phyloP scores from a whole-genome alignment of 352 stramenopile species.

The Paralagenidium karlingii region DNA sequence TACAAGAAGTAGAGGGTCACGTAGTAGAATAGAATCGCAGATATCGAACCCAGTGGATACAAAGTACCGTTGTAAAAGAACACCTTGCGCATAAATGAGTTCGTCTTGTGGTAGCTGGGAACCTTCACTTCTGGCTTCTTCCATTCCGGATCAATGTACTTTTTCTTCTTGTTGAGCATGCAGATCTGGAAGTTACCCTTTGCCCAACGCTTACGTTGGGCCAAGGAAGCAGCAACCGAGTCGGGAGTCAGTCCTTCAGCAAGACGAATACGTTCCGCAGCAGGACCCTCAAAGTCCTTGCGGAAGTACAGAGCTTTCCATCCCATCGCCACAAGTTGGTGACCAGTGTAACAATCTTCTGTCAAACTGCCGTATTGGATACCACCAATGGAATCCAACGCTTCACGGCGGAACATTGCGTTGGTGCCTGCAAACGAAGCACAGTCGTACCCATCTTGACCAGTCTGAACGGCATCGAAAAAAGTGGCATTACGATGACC shows the following conservation, averaged over 20 bases:
- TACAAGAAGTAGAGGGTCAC: slow-evolving; percentile 81
- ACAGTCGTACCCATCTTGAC: slow-evolving; percentile 31
- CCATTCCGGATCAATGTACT: slow-evolving; percentile 26
- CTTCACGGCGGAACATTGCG: slow-evolving; percentile 34
- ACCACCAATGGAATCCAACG: slow-evolving; percentile 28
- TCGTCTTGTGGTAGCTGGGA: slow-evolving; percentile 36
- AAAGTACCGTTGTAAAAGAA: slow-evolving; percentile 77
- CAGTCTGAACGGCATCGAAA: slow-evolving; percentile 28
- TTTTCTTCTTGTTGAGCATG: slow-evolving; percentile 33
- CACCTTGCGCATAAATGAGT: slow-evolving; percentile 61
- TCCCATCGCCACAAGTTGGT: slow-evolving; percentile 21
- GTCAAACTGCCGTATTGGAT: slow-evolving; percentile 39
- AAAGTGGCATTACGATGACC: slow-evolving; percentile 30
- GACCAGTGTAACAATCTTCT: slow-evolving; percentile 33
- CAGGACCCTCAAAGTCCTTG: slow-evolving; percentile 31
- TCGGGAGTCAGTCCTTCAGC: slow-evolving; percentile 29
- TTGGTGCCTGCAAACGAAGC: slow-evolving; percentile 35
- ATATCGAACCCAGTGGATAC: slow-evolving; percentile 70
- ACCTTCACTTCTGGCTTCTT: slow-evolving; percentile 10
- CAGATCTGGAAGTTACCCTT: slow-evolving; percentile 29
- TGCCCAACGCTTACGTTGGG: slow-evolving; percentile 16
- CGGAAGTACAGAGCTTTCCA: slow-evolving; percentile 35
- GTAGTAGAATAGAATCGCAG: slow-evolving; percentile 72
- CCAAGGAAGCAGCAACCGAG: slow-evolving; percentile 18
- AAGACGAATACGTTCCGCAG: slow-evolving; percentile 24